A percentile compares a stretch with the other conserved stretches of the same genome.
phyloP scores from a whole-genome alignment of 1,284 basidiomycete species.

The Hypsizygus ulmarius region DNA sequence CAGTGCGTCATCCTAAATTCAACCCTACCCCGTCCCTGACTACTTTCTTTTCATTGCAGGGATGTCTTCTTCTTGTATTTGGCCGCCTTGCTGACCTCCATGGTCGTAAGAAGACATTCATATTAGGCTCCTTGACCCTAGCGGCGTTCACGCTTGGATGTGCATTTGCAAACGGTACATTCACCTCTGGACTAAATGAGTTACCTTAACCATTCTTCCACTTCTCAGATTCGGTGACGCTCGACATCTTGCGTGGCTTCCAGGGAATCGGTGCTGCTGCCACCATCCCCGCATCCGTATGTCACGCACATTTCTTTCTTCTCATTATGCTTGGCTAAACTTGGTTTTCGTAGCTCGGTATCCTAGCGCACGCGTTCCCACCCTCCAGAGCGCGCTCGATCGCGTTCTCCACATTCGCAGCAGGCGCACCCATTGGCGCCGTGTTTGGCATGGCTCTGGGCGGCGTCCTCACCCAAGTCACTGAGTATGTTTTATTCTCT shows the following conservation, averaged over 20 bases:
- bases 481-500: slow-evolving; percentile 33
- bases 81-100: slow-evolving; percentile 73
- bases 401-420: slow-evolving; percentile 20
- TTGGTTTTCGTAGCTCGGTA: slow-evolving; percentile 54
- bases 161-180: slow-evolving; percentile 49
- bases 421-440: slow-evolving; percentile 40
- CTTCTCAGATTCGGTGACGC: slow-evolving; percentile 45
- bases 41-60: slow-evolving; percentile 34
- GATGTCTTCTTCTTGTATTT: slow-evolving; percentile 69
- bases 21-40: background rate
- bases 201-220: background rate
- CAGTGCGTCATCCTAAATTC: slow-evolving; percentile 32
- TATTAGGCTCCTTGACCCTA: slow-evolving; percentile 49
- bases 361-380: slow-evolving; percentile 74
- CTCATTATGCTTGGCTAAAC: background rate
- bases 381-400: slow-evolving; percentile 59
- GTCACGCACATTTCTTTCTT: slow-evolving; percentile 23
- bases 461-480: slow-evolving; percentile 68
- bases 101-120: slow-evolving; percentile 63
- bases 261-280: slow-evolving; percentile 73
- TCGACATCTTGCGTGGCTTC: slow-evolving; percentile 66
- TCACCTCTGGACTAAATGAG: background rate
- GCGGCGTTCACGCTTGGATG: slow-evolving; percentile 51
- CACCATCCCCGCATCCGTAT: slow-evolving; percentile 64
- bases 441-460: slow-evolving; percentile 63